phyloP scores from a whole-genome alignment of 768 basidiomycete species.

The Leccinum uliginosum region DNA sequence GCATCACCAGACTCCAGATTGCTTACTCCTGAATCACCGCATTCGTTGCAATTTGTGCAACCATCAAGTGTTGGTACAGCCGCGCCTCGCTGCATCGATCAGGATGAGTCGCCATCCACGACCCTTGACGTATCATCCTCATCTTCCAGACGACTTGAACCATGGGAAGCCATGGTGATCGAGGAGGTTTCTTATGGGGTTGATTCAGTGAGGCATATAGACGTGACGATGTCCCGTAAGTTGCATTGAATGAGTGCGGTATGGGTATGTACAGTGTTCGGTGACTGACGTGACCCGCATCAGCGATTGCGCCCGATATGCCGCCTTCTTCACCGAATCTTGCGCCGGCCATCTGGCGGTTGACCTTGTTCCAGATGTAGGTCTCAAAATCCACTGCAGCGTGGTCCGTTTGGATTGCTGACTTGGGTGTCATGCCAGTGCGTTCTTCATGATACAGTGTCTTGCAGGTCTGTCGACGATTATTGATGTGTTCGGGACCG shows the following conservation, averaged over 20 bases:
- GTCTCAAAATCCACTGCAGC: not conserved
- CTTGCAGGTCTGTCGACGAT: slow-evolving; percentile 49
- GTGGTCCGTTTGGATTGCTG: not conserved
- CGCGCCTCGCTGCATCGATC: not conserved
- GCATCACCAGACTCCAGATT: slow-evolving; percentile 20
- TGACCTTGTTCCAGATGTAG: slow-evolving; percentile 55
- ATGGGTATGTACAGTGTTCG: not conserved
- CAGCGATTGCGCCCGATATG: slow-evolving; percentile 1
- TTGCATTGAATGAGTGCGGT: not conserved
- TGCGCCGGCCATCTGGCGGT: slow-evolving; percentile 43
- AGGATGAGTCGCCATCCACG: not conserved
- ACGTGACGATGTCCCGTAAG: slow-evolving; percentile 12
- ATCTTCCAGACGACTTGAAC: not conserved
- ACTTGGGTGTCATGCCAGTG: slow-evolving; percentile 24
- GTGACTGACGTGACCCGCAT: not conserved
- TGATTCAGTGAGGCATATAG: not conserved
- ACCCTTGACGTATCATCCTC: not conserved
- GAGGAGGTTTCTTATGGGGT: not conserved
- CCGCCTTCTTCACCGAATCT: slow-evolving; percentile 22
- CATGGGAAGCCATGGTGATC: slow-evolving; percentile 6
- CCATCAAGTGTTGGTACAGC: not conserved
- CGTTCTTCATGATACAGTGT: slow-evolving; percentile 43
- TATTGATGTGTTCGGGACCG: slow-evolving; percentile 42
- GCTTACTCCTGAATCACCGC: slow-evolving; percentile 8
- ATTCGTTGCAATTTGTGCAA: not conserved